phyloP scores from a whole-genome alignment of 2,329 filamentous ascomycete species.

The Mycocentrospora acerina region DNA sequence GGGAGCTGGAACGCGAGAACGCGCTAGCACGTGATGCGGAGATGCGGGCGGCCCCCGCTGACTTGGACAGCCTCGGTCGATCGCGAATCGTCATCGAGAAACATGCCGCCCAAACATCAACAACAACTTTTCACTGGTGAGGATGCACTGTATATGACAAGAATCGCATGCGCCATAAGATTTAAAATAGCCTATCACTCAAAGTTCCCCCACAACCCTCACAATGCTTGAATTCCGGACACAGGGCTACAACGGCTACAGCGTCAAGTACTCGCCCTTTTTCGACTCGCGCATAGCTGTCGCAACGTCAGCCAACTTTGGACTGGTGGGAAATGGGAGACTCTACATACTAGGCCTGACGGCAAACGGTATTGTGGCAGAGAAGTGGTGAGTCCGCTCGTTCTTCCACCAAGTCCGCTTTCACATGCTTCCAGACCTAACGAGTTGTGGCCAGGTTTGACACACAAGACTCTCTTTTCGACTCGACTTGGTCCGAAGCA shows the following conservation, averaged over 20 bases:
- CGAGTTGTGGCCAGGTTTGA: slow-evolving; percentile 67
- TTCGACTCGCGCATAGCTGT: slow-evolving; percentile 94
- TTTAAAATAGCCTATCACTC: not conserved
- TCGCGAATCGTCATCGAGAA: slow-evolving; percentile 17
- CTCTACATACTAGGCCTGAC: slow-evolving; percentile 83
- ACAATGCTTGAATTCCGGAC: slow-evolving; percentile 93
- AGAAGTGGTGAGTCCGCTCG: slow-evolving; percentile 66
- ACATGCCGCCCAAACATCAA: slow-evolving; percentile 17
- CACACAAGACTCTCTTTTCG: slow-evolving; percentile 95
- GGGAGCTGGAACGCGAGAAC: slow-evolving; percentile 2
- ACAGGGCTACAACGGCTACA: slow-evolving; percentile 91
- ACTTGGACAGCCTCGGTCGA: slow-evolving; percentile 23
- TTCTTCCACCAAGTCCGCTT: not conserved
- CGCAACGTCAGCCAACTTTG: slow-evolving; percentile 89
- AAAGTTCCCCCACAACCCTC: not conserved
- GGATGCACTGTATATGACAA: slow-evolving; percentile 12
- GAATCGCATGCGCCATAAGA: slow-evolving; percentile 16
- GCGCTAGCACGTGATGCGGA: slow-evolving; percentile 17
- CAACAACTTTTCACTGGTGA: slow-evolving; percentile 16
- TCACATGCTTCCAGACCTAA: slow-evolving; percentile 8
- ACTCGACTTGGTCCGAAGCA: slow-evolving; percentile 91
- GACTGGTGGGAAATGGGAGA: slow-evolving; percentile 92
- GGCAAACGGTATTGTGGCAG: slow-evolving; percentile 76
- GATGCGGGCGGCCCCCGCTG: slow-evolving; percentile 1
- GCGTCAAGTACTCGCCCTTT: slow-evolving; percentile 97